phyloP scores from a whole-genome alignment of 108 stramenopile genomes.

The Pseudonitzschia delicatissima region DNA sequence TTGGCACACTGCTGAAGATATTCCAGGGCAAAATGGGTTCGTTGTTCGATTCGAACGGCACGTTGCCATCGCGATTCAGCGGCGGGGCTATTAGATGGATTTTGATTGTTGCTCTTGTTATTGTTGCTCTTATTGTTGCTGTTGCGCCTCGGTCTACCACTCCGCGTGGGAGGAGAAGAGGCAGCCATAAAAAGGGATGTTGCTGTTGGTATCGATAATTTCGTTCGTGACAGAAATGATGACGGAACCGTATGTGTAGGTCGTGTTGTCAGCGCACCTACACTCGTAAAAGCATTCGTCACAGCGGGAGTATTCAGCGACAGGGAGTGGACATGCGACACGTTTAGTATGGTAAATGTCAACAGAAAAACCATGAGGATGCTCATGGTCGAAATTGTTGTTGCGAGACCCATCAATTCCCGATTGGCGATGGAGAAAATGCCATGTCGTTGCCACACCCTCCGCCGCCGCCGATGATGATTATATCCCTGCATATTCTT shows the following conservation, averaged over 20 bases:
- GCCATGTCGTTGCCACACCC: too few species aligned
- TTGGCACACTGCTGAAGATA: slow-evolving; percentile 3
- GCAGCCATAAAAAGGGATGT: background rate
- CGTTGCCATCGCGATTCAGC: background rate
- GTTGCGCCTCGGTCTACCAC: background rate
- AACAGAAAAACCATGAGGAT: too few species aligned
- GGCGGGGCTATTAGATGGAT: background rate
- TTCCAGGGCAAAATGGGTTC: background rate
- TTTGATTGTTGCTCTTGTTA: background rate
- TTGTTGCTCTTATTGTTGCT: background rate
- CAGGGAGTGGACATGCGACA: background rate
- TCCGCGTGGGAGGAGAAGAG: background rate
- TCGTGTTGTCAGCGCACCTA: background rate
- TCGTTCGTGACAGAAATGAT: background rate
- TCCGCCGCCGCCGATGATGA: too few species aligned
- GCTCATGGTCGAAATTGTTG: too few species aligned
- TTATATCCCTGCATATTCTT: too few species aligned
- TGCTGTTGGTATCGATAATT: background rate
- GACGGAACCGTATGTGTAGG: background rate
- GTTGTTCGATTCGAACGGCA: slow-evolving; percentile 5
- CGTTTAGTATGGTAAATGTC: background rate
- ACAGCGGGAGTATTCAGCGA: background rate
- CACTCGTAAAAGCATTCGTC: too few species aligned
- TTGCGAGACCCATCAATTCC: too few species aligned
- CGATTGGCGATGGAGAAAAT: too few species aligned